These are phyloP conservation scores for Tulasnella calospora DNA, from an alignment of 768 basidiomycete species.

Conservation along the genomic window DNA sequence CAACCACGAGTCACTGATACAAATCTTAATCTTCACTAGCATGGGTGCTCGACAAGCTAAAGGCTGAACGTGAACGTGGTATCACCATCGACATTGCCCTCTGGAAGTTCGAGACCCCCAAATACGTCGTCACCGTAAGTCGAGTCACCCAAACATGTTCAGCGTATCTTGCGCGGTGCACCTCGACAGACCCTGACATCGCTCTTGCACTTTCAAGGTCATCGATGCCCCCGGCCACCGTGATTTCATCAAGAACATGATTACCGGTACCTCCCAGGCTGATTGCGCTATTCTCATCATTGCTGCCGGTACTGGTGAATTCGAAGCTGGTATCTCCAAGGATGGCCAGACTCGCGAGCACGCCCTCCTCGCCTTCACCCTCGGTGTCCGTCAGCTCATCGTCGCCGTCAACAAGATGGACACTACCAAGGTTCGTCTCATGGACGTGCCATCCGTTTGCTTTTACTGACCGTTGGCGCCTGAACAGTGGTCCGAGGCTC, in stretches of 20 bases:
- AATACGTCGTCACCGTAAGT: constrained; percentile 85
- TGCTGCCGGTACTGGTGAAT: constrained; percentile 98
- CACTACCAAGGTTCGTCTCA: constrained; percentile 73
- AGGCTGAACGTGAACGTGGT: constrained; percentile 99
- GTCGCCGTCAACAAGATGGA: constrained; percentile 99
- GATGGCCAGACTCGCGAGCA: constrained; percentile 99
- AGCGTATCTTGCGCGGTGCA: not conserved
- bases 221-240: constrained; percentile 99
- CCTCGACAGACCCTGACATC: not conserved
- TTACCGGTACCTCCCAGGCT: constrained; percentile 99
- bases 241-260: constrained; percentile 99
- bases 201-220: constrained; percentile 52
- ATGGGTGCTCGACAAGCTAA: constrained; percentile 99
- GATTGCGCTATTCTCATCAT: constrained; percentile 99
- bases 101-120: constrained; percentile 99
- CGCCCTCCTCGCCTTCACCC: constrained; percentile 98
- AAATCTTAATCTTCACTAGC: constrained; percentile 49
- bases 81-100: constrained; percentile 99
- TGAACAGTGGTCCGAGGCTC: constrained; percentile 91
- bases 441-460: constrained; percentile 28
- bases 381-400: constrained; percentile 99
- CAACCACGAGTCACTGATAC: constrained; percentile 27
- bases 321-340: constrained; percentile 99
- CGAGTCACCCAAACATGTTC: constrained; percentile 17
- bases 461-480: not conserved